phyloP scores from a whole-genome alignment of 2,329 filamentous ascomycete species.

The Elsinoe batatas region DNA sequence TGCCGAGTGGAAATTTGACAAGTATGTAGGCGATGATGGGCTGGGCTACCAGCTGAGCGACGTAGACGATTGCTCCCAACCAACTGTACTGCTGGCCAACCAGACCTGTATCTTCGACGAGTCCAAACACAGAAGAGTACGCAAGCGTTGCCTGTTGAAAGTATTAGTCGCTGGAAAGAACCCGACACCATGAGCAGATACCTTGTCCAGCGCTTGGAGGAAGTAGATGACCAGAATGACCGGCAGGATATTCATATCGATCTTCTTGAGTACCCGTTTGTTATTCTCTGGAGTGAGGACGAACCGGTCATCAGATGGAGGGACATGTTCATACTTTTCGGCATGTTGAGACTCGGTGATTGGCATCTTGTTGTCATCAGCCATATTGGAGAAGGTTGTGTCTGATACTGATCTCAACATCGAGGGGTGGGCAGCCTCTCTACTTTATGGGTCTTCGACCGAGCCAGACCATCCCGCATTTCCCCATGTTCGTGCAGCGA shows the following conservation, averaged over 20 bases:
- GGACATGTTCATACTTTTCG: background rate
- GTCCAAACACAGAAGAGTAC: slow-evolving; percentile 54
- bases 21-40: slow-evolving; percentile 45
- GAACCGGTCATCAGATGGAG: slow-evolving; percentile 32
- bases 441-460: background rate
- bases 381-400: background rate
- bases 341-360: background rate
- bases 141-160: slow-evolving; percentile 27
- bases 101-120: slow-evolving; percentile 49
- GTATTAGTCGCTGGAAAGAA: background rate
- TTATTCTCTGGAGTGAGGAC: slow-evolving; percentile 45
- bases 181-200: slow-evolving; percentile 29
- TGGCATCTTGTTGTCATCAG: background rate
- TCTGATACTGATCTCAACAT: background rate
- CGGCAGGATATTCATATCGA: slow-evolving; percentile 43
- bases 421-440: background rate
- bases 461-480: background rate
- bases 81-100: slow-evolving; percentile 47
- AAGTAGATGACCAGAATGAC: slow-evolving; percentile 53
- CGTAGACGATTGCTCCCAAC: slow-evolving; percentile 44
- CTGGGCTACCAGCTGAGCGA: slow-evolving; percentile 46
- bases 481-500: background rate
- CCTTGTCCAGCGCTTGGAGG: slow-evolving; percentile 54
- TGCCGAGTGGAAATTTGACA: slow-evolving; percentile 51
- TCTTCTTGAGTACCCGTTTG: slow-evolving; percentile 40